These are phyloP conservation scores for Aquilaria agallochum DNA, from an alignment of 441 rosid species.

Conservation along the genomic window DNA sequence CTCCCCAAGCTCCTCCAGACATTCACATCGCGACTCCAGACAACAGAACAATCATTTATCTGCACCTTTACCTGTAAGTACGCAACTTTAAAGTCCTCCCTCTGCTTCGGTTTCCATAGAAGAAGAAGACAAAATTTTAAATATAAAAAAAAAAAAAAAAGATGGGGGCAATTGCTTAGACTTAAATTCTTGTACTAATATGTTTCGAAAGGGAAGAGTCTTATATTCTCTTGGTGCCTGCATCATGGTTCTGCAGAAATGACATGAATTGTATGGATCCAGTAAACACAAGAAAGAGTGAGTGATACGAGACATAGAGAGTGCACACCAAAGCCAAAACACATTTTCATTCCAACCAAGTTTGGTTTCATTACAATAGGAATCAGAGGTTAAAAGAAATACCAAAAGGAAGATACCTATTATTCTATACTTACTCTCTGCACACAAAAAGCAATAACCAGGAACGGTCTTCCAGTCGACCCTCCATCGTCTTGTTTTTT, in stretches of 20 bases:
- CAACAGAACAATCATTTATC: too few relatives aligned
- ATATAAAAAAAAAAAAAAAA: too few relatives aligned
- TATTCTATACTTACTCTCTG: slow-evolving; percentile 52
- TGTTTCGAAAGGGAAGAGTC: too few relatives aligned
- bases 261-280: slow-evolving; percentile 11
- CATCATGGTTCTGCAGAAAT: slow-evolving; percentile 15
- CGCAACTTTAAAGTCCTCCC: too few relatives aligned
- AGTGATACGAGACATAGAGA: slow-evolving; percentile 7
- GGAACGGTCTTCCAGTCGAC: slow-evolving; percentile 48
- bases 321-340: slow-evolving; percentile 75
- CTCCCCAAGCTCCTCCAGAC: too few relatives aligned
- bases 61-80: too few relatives aligned
- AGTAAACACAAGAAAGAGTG: slow-evolving; percentile 2
- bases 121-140: too few relatives aligned
- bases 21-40: too few relatives aligned
- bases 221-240: background rate
- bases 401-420: slow-evolving; percentile 15
- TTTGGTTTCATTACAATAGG: slow-evolving; percentile 48
- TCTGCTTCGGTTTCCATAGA: background rate
- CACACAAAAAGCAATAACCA: slow-evolving; percentile 40
- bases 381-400: slow-evolving; percentile 22
- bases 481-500: slow-evolving; percentile 24
- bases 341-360: slow-evolving; percentile 54
- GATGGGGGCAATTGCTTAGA: too few relatives aligned
- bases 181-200: too few relatives aligned